Percentiles rank a stretch among this genome's conserved stretches.
Evolutionary conservation across 345 rosid genomes (phyloP).

Genomic region (Erucastrum elatum): DNA sequence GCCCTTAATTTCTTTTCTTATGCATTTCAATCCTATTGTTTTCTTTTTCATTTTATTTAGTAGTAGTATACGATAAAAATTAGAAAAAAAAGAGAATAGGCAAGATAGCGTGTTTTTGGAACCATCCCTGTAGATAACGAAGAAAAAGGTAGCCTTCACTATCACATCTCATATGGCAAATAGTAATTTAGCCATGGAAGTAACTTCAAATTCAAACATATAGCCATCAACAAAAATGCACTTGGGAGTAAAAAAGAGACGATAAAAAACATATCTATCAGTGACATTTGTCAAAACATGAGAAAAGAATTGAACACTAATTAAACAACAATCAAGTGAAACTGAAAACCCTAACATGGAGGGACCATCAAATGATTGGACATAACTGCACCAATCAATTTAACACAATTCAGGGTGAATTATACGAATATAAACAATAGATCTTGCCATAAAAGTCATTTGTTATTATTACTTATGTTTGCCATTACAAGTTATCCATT

Average conservation of each 20-base stretch:
- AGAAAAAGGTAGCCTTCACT: background rate
- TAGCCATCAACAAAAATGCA: background rate
- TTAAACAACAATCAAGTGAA: background rate
- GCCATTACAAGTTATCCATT: background rate
- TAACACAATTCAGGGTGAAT: background rate
- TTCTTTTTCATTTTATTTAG: constrained; percentile 14
- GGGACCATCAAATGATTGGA: constrained; percentile 5
- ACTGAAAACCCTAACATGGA: constrained; percentile 1
- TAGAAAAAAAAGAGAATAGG: background rate
- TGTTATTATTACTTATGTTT: background rate
- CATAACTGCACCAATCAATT: background rate
- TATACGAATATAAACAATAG: background rate
- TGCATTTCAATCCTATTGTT: background rate
- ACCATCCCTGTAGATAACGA: background rate
- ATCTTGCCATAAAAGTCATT: background rate
- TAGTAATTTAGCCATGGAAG: background rate
- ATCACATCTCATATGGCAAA: background rate
- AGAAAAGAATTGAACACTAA: background rate
- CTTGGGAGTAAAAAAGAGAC: background rate
- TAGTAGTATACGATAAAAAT: constrained; percentile 1
- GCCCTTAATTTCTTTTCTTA: background rate
- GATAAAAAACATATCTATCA: background rate
- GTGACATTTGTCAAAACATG: background rate
- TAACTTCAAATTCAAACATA: background rate
- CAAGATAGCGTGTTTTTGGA: background rate